Evolutionary conservation across 208 protist species (phyloP).

Genomic region (Porcisia deanei): DNA sequence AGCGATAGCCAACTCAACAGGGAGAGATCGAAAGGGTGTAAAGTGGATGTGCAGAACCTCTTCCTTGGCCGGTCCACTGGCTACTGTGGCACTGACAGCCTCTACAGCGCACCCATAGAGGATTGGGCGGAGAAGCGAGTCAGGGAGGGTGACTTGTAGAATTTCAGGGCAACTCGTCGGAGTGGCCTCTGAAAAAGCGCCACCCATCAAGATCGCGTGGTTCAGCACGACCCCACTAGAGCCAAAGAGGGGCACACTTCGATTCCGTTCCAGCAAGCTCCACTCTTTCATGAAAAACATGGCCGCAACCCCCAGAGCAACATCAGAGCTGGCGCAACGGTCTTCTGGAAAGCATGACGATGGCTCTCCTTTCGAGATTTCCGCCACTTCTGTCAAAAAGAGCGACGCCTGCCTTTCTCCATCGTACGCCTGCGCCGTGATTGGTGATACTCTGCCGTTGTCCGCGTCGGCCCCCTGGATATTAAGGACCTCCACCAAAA

Average conservation of each 20-base stretch:
- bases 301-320: constrained; percentile 14
- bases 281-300: constrained; percentile 23
- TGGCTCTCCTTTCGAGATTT: background rate
- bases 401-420: background rate
- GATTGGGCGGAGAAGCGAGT: constrained; percentile 8
- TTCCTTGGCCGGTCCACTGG: background rate
- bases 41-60: constrained; percentile 14
- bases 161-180: constrained; percentile 16
- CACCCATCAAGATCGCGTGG: constrained; percentile 16
- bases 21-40: constrained; percentile 25
- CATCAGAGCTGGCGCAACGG: background rate
- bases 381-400: constrained; percentile 25
- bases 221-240: background rate
- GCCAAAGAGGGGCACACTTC: constrained; percentile 25
- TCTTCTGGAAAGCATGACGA: background rate
- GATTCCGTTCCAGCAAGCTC: constrained; percentile 30
- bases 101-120: constrained; percentile 27
- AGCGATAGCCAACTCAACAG: constrained; percentile 20
- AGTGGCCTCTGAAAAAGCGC: constrained; percentile 7
- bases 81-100: background rate
- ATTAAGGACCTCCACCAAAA: constrained; percentile 31
- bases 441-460: background rate
- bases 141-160: constrained; percentile 7
- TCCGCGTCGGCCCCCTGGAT: background rate
- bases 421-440: background rate